Evolutionary conservation across 2,329 filamentous ascomycete species (phyloP).

Genomic region (Ophiosphaerella narmari): DNA sequence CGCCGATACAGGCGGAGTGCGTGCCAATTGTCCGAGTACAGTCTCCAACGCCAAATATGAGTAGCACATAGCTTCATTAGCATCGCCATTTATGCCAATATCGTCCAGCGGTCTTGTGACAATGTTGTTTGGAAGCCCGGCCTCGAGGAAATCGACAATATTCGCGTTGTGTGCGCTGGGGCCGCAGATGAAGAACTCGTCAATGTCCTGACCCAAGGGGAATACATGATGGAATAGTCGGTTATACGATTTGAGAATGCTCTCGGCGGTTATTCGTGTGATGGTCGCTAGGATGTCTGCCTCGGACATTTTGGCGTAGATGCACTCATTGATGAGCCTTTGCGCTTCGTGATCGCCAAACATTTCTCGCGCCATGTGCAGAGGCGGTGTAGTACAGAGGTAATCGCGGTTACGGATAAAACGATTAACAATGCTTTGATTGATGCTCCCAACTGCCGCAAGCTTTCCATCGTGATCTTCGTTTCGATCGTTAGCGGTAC

Average conservation of each 20-base stretch:
- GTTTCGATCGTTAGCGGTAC: conserved; percentile 55
- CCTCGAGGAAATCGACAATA: conserved; percentile 59
- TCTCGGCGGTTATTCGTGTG: conserved; percentile 63
- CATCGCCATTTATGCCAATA: conserved; percentile 60
- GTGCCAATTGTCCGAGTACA: conserved; percentile 15
- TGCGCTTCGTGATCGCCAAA: conserved; percentile 62
- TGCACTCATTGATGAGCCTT: conserved; percentile 56
- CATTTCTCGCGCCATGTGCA: conserved; percentile 64
- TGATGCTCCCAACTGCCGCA: conserved; percentile 55
- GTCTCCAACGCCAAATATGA: conserved; percentile 67
- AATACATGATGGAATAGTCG: conserved; percentile 52
- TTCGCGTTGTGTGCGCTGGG: conserved; percentile 63
- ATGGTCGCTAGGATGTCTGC: conserved; percentile 63
- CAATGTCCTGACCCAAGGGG: conserved; percentile 47
- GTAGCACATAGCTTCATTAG: conserved; percentile 65
- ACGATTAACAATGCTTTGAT: conserved; percentile 58
- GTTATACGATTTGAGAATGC: conserved; percentile 58
- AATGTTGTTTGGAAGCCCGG: conserved; percentile 53
- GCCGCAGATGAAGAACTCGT: conserved; percentile 66
- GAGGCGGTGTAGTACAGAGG: conserved; percentile 57
- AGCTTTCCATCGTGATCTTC: conserved; percentile 60
- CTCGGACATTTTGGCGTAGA: conserved; percentile 50
- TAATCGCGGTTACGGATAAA: conserved; percentile 56
- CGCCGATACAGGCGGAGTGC: background rate
- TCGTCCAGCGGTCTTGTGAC: conserved; percentile 61